Percentiles rank a stretch among this genome's conserved stretches.
Evolutionary conservation across 805 yeast species (phyloP).

Genomic region (Maudiozyma turicensis): DNA sequence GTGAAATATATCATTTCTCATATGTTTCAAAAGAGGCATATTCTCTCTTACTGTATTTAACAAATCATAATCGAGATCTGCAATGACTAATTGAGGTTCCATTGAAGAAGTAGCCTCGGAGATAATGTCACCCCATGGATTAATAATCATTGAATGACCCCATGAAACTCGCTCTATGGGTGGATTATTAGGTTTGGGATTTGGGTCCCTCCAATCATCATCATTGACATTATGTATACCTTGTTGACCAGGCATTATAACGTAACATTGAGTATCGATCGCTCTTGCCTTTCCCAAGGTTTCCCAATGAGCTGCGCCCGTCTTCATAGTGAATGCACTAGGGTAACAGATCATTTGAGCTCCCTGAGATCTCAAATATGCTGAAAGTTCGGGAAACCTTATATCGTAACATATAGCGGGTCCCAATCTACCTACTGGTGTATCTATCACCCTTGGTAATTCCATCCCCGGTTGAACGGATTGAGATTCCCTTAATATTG

Average conservation of each 20-base stretch:
- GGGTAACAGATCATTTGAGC: constrained; percentile 78
- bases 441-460: constrained; percentile 44
- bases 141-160: constrained; percentile 81
- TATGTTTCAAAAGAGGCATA: constrained; percentile 73
- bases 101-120: constrained; percentile 40
- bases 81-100: constrained; percentile 41
- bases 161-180: constrained; percentile 52
- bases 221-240: constrained; percentile 59
- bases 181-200: background rate
- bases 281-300: constrained; percentile 75
- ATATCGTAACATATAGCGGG: constrained; percentile 77
- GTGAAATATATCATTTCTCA: constrained; percentile 36
- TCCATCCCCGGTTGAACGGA: constrained; percentile 72
- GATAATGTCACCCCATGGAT: constrained; percentile 81
- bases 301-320: constrained; percentile 91
- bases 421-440: constrained; percentile 59
- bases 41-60: constrained; percentile 45
- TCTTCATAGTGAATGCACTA: constrained; percentile 84
- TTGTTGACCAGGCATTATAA: constrained; percentile 80
- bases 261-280: constrained; percentile 78
- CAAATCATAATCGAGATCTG: constrained; percentile 52
- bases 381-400: constrained; percentile 74
- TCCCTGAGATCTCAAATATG: constrained; percentile 53
- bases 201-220: constrained; percentile 25
- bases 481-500: constrained; percentile 64